These are phyloP conservation scores for Aureobasidium musti DNA, from an alignment of 2,329 filamentous ascomycete genomes.

Conservation along the genomic window DNA sequence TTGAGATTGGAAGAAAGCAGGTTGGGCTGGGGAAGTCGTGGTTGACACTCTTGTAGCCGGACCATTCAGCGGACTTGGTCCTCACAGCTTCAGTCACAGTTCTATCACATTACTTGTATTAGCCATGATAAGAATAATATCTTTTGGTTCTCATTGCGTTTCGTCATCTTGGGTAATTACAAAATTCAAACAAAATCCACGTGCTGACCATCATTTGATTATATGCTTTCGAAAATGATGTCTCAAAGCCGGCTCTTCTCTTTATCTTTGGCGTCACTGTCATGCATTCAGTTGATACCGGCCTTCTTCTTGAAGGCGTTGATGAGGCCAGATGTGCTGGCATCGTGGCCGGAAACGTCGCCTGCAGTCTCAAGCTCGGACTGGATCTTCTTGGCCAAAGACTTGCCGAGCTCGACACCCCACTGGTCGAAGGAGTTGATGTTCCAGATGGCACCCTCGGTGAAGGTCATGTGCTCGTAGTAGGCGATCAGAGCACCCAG, in stretches of 20 bases:
- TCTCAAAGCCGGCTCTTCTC: slow-evolving; percentile 26
- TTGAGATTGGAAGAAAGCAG: not conserved
- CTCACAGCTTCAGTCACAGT: too few species aligned
- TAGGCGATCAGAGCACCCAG: slow-evolving; percentile 95
- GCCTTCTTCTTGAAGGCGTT: slow-evolving; percentile 85
- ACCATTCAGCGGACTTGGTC: too few species aligned
- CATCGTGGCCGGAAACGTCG: slow-evolving; percentile 73
- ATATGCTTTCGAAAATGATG: slow-evolving; percentile 12
- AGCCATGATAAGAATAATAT: slow-evolving; percentile 9
- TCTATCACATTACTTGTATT: not conserved
- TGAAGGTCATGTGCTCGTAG: slow-evolving; percentile 98
- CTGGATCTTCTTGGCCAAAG: slow-evolving; percentile 70
- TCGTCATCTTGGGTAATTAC: slow-evolving; percentile 26
- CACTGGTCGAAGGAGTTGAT: slow-evolving; percentile 99
- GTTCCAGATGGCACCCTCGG: slow-evolving; percentile 97
- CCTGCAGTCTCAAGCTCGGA: slow-evolving; percentile 79
- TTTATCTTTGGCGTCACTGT: not conserved
- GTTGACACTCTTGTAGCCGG: not conserved
- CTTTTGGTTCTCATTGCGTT: slow-evolving; percentile 26
- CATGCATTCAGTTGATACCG: slow-evolving; percentile 41
- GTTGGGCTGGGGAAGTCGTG: not conserved
- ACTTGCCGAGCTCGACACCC: slow-evolving; percentile 98
- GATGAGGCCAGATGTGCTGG: slow-evolving; percentile 85
- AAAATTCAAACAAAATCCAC: slow-evolving; percentile 1
- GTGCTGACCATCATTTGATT: not conserved